Conservation (phyloP, 23 red algal species). For the Gracilaria caudata region DNA sequence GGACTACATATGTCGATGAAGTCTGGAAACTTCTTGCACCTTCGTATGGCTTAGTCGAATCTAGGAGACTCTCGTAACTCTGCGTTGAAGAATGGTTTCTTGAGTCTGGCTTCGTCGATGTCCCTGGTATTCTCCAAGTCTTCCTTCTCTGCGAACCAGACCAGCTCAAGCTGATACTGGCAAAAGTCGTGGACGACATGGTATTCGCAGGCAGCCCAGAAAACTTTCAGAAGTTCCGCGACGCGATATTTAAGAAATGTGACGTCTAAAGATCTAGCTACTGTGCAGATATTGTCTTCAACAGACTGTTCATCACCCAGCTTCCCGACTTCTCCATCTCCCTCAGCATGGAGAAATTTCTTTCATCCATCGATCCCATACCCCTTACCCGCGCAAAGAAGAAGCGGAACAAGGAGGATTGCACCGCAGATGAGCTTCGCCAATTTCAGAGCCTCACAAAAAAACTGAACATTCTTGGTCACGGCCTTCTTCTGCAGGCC, state of each 20-base stretch:
- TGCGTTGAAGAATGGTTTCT: slow-evolving; percentile 25
- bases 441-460: no score
- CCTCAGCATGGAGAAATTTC: slow-evolving; percentile 21
- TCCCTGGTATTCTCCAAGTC: neutral
- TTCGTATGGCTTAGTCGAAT: slow-evolving; percentile 29
- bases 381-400: neutral
- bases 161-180: neutral
- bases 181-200: neutral
- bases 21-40: neutral
- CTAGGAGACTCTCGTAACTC: slow-evolving; percentile 21
- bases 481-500: neutral
- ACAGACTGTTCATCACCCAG: neutral
- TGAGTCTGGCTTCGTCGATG: neutral
- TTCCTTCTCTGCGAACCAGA: neutral
- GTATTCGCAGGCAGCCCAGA: neutral
- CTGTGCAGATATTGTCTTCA: neutral
- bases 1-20: neutral
- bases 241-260: neutral
- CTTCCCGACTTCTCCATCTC: neutral
- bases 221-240: neutral
- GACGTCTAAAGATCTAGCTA: neutral
- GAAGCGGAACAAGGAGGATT: no score
- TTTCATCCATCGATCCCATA: neutral
- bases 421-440: no score
- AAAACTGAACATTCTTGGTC: no score